phyloP scores from a whole-genome alignment of 805 yeast genomes.

The Suhomyces canberraensis region DNA sequence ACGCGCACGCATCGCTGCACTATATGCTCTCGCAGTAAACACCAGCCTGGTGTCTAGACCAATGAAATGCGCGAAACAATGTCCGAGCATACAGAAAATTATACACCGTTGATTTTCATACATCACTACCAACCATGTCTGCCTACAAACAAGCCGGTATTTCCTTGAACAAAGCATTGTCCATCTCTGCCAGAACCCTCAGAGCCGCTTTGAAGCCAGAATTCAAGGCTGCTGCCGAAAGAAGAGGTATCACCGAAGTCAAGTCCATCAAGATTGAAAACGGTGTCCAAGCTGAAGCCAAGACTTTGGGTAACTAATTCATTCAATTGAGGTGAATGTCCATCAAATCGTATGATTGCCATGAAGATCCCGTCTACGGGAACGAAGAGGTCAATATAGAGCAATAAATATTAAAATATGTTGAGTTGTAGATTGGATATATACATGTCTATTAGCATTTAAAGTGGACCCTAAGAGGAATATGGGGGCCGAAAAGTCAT shows the following conservation, averaged over 20 bases:
- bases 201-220: constrained; percentile 89
- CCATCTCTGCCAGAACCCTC: constrained; percentile 85
- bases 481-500: too few relatives aligned
- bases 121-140: constrained; percentile 40
- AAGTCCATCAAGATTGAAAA: constrained; percentile 66
- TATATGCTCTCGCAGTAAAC: neutral
- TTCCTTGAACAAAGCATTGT: constrained; percentile 78
- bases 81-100: constrained; percentile 8
- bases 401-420: neutral
- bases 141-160: constrained; percentile 50
- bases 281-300: constrained; percentile 52
- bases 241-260: constrained; percentile 73
- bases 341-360: neutral
- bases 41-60: too few relatives aligned
- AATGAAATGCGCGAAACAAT: constrained; percentile 4
- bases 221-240: constrained; percentile 65
- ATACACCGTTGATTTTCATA: too few relatives aligned
- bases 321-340: neutral
- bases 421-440: too few relatives aligned
- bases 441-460: neutral
- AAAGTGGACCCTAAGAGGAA: too few relatives aligned
- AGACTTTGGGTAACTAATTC: constrained; percentile 31
- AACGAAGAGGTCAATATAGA: neutral
- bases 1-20: constrained; percentile 2
- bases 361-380: too few relatives aligned